These are phyloP conservation scores for Aspergillus clavatus DNA, from an alignment of 2,329 filamentous ascomycete genomes.

Conservation along the genomic window DNA sequence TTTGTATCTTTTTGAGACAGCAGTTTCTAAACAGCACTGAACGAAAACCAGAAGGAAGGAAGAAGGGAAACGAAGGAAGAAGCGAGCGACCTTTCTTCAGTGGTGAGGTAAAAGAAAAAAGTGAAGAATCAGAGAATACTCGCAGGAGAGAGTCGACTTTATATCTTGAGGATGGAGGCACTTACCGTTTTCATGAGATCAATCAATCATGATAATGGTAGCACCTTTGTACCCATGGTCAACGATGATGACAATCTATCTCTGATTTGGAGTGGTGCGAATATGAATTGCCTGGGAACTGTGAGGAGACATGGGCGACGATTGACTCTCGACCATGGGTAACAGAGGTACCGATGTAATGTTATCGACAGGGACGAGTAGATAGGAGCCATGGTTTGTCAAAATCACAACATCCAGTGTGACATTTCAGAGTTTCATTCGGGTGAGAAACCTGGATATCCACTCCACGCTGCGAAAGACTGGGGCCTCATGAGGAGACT, in stretches of 20 bases:
- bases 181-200: conserved; percentile 13
- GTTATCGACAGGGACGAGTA: conserved; percentile 5
- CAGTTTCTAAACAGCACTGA: conserved; percentile 14
- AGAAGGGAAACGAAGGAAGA: conserved; percentile 20
- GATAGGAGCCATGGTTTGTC: conserved; percentile 3
- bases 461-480: conserved; percentile 5
- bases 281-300: not conserved
- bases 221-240: conserved; percentile 26
- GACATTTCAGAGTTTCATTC: conserved; percentile 27
- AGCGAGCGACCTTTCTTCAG: conserved; percentile 16
- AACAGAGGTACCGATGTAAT: conserved; percentile 14
- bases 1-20: conserved; percentile 10
- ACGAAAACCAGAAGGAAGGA: conserved; percentile 6
- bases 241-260: conserved; percentile 8
- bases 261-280: conserved; percentile 3
- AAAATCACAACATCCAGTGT: conserved; percentile 22
- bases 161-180: conserved; percentile 17
- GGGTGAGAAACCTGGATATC: conserved; percentile 9
- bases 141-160: conserved; percentile 16
- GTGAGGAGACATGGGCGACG: conserved; percentile 19
- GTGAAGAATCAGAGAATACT: conserved; percentile 1
- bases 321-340: conserved; percentile 15
- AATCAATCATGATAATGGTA: conserved; percentile 16
- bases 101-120: conserved; percentile 13
- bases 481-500: not conserved